phyloP scores from a whole-genome alignment of 805 yeast species.

The Sugiyamaella floridensis region DNA sequence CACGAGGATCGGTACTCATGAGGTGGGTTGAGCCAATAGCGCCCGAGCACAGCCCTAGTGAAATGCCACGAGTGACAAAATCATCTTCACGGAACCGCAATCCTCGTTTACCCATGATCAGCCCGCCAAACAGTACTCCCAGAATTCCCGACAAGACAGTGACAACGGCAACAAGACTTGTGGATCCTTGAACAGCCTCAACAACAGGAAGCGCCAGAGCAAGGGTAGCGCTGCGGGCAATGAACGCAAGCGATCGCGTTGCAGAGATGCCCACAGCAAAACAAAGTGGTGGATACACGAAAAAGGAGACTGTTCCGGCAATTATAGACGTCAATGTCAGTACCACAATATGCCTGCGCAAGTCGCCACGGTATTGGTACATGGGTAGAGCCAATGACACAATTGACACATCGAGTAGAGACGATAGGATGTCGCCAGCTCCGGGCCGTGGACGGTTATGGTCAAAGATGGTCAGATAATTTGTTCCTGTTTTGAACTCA shows the following conservation, averaged over 20 bases:
- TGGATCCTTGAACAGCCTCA: constrained; percentile 58
- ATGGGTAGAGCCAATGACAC: constrained; percentile 71
- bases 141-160: constrained; percentile 71
- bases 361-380: constrained; percentile 64
- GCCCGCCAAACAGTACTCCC: constrained; percentile 64
- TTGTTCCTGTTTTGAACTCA: constrained; percentile 63
- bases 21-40: constrained; percentile 79
- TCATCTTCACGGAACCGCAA: constrained; percentile 54
- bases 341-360: constrained; percentile 49
- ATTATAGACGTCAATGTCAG: constrained; percentile 54
- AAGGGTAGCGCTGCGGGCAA: constrained; percentile 71
- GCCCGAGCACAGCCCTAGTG: constrained; percentile 71
- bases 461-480: constrained; percentile 53
- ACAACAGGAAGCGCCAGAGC: constrained; percentile 75
- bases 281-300: constrained; percentile 65
- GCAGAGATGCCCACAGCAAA: constrained; percentile 57
- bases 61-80: constrained; percentile 68
- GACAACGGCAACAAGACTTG: constrained; percentile 68
- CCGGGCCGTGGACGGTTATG: constrained; percentile 51
- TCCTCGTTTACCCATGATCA: constrained; percentile 36
- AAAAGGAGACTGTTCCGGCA: constrained; percentile 51
- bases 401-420: constrained; percentile 71
- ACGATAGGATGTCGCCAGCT: constrained; percentile 66
- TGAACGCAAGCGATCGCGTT: constrained; percentile 59
- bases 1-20: constrained; percentile 62